Percentiles rank a stretch among this genome's conserved stretches.
phyloP scores from a whole-genome alignment of 306 rosid genomes.

The Lagenaria siceraria region DNA sequence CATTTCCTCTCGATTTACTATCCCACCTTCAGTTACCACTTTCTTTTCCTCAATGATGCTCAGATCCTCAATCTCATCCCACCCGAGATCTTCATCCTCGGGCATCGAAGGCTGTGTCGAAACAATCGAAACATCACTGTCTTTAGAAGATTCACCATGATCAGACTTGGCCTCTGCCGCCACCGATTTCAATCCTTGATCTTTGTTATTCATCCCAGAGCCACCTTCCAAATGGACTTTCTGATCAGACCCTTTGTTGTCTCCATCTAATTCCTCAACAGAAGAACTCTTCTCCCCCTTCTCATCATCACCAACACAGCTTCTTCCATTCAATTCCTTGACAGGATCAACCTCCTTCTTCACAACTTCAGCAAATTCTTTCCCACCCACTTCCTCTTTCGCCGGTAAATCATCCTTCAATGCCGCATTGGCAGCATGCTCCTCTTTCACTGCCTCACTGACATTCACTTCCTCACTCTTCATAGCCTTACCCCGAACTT shows the following conservation, averaged over 20 bases:
- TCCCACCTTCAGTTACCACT: slow-evolving; percentile 14
- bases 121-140: slow-evolving; percentile 21
- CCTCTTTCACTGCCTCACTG: neutral
- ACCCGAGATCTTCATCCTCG: slow-evolving; percentile 68
- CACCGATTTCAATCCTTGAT: slow-evolving; percentile 1
- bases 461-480: neutral
- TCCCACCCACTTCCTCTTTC: slow-evolving; percentile 13
- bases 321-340: slow-evolving; percentile 11
- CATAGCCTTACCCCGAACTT: neutral
- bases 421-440: slow-evolving; percentile 7
- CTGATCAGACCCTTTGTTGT: slow-evolving; percentile 11
- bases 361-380: slow-evolving; percentile 13
- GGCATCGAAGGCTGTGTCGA: slow-evolving; percentile 21
- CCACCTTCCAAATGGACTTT: slow-evolving; percentile 18
- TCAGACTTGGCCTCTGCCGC: slow-evolving; percentile 18
- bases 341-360: slow-evolving; percentile 17
- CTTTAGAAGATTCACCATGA: slow-evolving; percentile 23
- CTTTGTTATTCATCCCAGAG: slow-evolving; percentile 23
- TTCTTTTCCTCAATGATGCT: slow-evolving; percentile 60
- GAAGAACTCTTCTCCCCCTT: neutral
- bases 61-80: slow-evolving; percentile 95
- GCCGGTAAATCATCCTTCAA: neutral
- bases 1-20: slow-evolving; percentile 33
- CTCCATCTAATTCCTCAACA: slow-evolving; percentile 12
- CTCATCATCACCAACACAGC: neutral